Evolutionary conservation across 192 early-diverging fungal genomes (phyloP), one percentile per base, ranked within the genome.

Genomic region (Funneliformis mosseae): DNA sequence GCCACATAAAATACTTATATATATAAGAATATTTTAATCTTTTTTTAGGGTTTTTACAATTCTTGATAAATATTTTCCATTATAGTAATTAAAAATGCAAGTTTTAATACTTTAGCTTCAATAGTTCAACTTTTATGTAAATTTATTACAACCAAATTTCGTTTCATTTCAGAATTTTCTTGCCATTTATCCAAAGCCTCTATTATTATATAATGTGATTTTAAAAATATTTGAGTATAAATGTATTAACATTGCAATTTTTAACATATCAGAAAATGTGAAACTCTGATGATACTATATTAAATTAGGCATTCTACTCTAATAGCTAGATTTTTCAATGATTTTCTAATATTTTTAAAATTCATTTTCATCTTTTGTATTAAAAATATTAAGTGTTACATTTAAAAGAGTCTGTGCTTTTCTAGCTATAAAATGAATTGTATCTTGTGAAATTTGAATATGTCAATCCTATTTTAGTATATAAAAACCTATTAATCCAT

Each of bases 341-440:
- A 0, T 14, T 66, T 38, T 66, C 27, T 11, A 66, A 14, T 28
- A 5, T 23, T 66, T 66, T 66, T 33, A 16, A 14, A 66, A 66
- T 14, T 25, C n/a, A 38, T 66, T 28, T 66, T 66, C 10, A 1
- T 27, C 27, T 14, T 28, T 66, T 28, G 23, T 9, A 66, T 72
- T 66, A 66, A 66, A 66, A 14, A 25, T 1, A 38, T 66, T 66
- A 66, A 66, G 33, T 16, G 25, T 66, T 14, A 3, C 27, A 9
- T 66, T 27, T 66, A 66, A 28, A 27, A 66, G 25, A 14, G 27
- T 66, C 1, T 3, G 16, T 79, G 78, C 2, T 76, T 80, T 60
- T 82, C 82, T 39, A 85, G 74, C 60, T 81, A 78, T 76, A 10
- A 23, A 69, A 74, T 27, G 59, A 27, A 69, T 6, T 5, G 38